Percentiles rank a stretch among this genome's conserved stretches.
Conservation (phyloP, 2,329 filamentous ascomycete genomes). For the Diaporthe ilicicola region DNA sequence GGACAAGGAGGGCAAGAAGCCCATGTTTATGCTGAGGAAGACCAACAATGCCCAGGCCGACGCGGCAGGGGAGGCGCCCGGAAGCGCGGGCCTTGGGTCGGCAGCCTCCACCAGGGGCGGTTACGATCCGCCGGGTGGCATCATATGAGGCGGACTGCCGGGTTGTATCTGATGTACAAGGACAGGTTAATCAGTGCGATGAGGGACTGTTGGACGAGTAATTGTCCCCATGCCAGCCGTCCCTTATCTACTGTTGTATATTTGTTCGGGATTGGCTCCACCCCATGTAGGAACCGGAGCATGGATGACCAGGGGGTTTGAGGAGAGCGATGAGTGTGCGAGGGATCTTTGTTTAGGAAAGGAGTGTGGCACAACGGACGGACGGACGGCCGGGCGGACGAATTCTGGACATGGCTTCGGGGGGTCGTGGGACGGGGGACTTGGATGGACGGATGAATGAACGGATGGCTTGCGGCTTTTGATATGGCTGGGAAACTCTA, state of each 20-base stretch:
- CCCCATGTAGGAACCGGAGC: background rate
- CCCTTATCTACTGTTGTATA: constrained; percentile 10
- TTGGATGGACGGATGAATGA: constrained; percentile 2
- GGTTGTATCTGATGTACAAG: background rate
- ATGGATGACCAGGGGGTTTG: background rate
- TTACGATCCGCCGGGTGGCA: constrained; percentile 68
- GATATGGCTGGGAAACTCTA: constrained; percentile 10
- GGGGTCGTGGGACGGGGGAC: background rate
- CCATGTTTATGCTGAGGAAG: constrained; percentile 97
- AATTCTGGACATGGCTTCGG: constrained; percentile 8
- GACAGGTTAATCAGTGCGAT: background rate
- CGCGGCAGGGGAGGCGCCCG: constrained; percentile 53
- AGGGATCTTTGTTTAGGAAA: background rate
- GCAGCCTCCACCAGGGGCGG: constrained; percentile 53
- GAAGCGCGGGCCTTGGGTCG: constrained; percentile 60
- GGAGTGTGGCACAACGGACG: constrained; percentile 1
- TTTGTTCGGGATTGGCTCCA: background rate
- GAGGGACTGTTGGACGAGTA: background rate
- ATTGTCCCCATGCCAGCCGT: background rate
- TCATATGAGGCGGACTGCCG: constrained; percentile 52
- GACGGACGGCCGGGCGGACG: background rate
- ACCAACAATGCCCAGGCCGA: constrained; percentile 64
- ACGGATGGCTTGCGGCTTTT: constrained; percentile 5
- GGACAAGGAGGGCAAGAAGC: constrained; percentile 96
- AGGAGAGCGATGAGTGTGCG: background rate